Percentiles rank a stretch among this genome's conserved stretches.
phyloP scores from a whole-genome alignment of 495 filamentous ascomycete species.

The Xylaria acuta region DNA sequence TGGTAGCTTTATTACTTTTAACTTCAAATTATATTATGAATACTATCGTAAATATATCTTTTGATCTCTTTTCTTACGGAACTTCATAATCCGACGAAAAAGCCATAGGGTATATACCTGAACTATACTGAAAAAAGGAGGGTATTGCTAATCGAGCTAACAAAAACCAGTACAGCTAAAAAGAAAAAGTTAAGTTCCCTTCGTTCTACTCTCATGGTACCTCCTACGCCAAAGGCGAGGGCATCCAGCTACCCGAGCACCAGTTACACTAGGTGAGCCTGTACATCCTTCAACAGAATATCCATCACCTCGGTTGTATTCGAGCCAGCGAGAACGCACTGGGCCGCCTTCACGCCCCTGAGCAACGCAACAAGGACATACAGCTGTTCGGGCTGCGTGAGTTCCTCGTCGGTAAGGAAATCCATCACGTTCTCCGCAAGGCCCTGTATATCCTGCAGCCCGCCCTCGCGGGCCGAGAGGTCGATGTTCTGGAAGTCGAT shows the following conservation, averaged over 20 bases:
- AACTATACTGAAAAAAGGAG: too few species aligned
- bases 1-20: too few species aligned
- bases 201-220: too few species aligned
- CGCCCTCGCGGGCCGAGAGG: slow-evolving; percentile 8
- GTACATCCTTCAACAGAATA: slow-evolving; percentile 16
- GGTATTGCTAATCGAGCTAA: too few species aligned
- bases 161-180: too few species aligned
- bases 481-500: slow-evolving; percentile 18
- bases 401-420: slow-evolving; percentile 7
- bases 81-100: too few species aligned
- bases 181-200: too few species aligned
- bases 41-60: too few species aligned
- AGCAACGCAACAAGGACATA: slow-evolving; percentile 14
- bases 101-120: too few species aligned
- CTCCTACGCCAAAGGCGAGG: too few species aligned
- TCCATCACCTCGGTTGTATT: background rate
- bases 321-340: slow-evolving; percentile 6
- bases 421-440: slow-evolving; percentile 12
- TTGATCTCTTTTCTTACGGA: too few species aligned
- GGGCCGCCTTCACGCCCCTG: slow-evolving; percentile 13
- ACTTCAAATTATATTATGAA: too few species aligned
- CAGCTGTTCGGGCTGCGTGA: slow-evolving; percentile 11
- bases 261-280: slow-evolving; percentile 5
- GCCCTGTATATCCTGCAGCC: slow-evolving; percentile 6
- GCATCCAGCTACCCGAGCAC: background rate